phyloP scores from a whole-genome alignment of 495 filamentous ascomycete genomes.

The Aspergillus cavernicola region DNA sequence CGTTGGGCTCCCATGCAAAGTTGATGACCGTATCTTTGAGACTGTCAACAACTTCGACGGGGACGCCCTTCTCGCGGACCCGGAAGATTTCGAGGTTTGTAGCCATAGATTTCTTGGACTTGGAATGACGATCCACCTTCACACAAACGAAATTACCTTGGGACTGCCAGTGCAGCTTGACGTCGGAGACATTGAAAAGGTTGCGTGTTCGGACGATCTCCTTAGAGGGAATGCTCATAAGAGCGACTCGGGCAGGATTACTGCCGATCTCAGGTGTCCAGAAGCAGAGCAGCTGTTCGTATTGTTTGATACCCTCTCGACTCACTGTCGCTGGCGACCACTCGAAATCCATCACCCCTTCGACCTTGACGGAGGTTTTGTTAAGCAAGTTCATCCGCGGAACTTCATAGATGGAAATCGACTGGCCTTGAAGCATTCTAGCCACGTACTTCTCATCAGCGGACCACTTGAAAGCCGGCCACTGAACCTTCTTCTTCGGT shows the following conservation, averaged over 20 bases:
- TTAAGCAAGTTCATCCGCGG: conserved; percentile 88
- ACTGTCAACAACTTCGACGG: conserved; percentile 94
- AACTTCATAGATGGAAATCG: conserved; percentile 91
- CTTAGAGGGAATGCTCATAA: conserved; percentile 96
- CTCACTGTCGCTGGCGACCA: conserved; percentile 83
- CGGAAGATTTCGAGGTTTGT: conserved; percentile 99
- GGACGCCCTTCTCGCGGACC: conserved; percentile 91
- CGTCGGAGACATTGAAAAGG: conserved; percentile 94
- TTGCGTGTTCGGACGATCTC: conserved; percentile 90
- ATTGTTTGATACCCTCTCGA: conserved; percentile 76
- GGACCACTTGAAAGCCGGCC: conserved; percentile 99
- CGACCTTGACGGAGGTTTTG: conserved; percentile 87
- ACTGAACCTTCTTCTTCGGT: conserved; percentile 87
- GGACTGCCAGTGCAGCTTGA: conserved; percentile 93
- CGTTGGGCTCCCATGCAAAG: conserved; percentile 98
- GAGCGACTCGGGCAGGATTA: conserved; percentile 93
- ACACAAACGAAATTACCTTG: conserved; percentile 92
- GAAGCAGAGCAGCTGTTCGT: conserved; percentile 95
- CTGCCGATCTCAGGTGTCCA: conserved; percentile 98
- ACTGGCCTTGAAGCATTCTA: conserved; percentile 78
- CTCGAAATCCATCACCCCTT: conserved; percentile 95
- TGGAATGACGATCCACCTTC: conserved; percentile 97
- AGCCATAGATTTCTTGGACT: conserved; percentile 95
- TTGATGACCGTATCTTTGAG: conserved; percentile 98
- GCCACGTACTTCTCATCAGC: conserved; percentile 96